These are phyloP conservation scores for Pulveroboletus ravenelii DNA, from an alignment of 768 basidiomycete species.

Conservation along the genomic window DNA sequence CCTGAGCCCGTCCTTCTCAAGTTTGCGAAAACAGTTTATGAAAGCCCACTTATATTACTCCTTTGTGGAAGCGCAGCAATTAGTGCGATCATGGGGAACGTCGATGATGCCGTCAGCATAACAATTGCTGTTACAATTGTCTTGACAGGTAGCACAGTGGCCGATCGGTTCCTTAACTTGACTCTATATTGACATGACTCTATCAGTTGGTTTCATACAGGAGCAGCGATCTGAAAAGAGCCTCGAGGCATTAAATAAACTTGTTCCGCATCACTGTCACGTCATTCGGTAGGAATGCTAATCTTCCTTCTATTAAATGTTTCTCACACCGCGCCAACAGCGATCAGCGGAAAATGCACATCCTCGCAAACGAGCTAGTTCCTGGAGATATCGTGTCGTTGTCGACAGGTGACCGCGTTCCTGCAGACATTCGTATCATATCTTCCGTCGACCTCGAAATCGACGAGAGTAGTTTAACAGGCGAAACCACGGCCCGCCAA, in stretches of 20 bases:
- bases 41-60: conserved; percentile 87
- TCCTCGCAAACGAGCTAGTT: conserved; percentile 96
- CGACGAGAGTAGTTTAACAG: conserved; percentile 93
- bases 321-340: conserved; percentile 5
- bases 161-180: neutral
- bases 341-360: conserved; percentile 59
- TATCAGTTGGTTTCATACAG: conserved; percentile 85
- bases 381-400: conserved; percentile 92
- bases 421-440: conserved; percentile 85
- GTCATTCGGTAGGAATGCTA: conserved; percentile 53
- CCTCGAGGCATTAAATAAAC: conserved; percentile 90
- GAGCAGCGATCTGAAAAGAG: conserved; percentile 93
- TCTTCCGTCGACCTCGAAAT: conserved; percentile 85
- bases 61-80: conserved; percentile 86
- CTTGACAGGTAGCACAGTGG: conserved; percentile 65
- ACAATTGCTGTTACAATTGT: conserved; percentile 90
- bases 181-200: neutral
- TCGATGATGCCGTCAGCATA: conserved; percentile 93
- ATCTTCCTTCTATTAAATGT: neutral
- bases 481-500: conserved; percentile 78
- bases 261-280: conserved; percentile 95
- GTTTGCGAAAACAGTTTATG: conserved; percentile 93
- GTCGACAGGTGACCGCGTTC: conserved; percentile 87
- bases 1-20: conserved; percentile 81
- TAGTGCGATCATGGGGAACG: conserved; percentile 90